Base-by-base conservation (phyloP, 495 filamentous ascomycete genomes). In the Penicillium fimorum region DNA sequence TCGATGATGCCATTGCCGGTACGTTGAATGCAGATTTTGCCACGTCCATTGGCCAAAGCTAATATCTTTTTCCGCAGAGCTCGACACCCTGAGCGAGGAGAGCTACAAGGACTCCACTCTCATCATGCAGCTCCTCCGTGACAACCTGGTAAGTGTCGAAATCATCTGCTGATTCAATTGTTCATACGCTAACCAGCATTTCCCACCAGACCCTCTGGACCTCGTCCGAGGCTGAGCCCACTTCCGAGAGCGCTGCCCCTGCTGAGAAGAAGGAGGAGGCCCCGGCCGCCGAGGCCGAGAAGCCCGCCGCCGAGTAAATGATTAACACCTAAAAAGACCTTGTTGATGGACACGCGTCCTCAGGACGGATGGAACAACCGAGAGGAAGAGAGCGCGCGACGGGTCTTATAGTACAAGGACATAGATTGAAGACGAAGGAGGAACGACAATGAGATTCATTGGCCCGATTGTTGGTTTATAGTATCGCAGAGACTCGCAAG, bases 81-180 rank as follows among this genome's bases (percentile, higher is more conserved):
- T 98, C 55, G 94, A 98, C 73, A 97, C 94, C 68, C 80, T 98
- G 54, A 96, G 90, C 75, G 94, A 98, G 84, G 94, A 98, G 84
- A 96, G 91, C 86, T 98, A 98, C 88, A 97, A 97, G 85, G 94
- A 98, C 80, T 97, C 93, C 41, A 98, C 94, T 50, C 85, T 98
- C 60, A 98, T 98, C 82, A 98, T 98, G 94, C 94, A 98, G 80
- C 88, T 98, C 58, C 86, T 98, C 70, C 86, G 94, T 71, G 94
- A 98, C 81, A 98, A 98, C 82, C 75, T 98, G 77, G 94, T 97
- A 87, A 68, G 91, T 53, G 7, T 17, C 18, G 12, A 7, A 47
- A 32, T 12, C 15, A 47, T 15, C 3, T 5, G 4, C 17, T 30
- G 9, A 22, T 30, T 47, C 47, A n/a, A 27, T 25, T 37, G 27